A percentile compares a stretch with the other conserved stretches of the same genome.
phyloP scores from a whole-genome alignment of 2,329 filamentous ascomycete genomes.

The Leptographium flavum region DNA sequence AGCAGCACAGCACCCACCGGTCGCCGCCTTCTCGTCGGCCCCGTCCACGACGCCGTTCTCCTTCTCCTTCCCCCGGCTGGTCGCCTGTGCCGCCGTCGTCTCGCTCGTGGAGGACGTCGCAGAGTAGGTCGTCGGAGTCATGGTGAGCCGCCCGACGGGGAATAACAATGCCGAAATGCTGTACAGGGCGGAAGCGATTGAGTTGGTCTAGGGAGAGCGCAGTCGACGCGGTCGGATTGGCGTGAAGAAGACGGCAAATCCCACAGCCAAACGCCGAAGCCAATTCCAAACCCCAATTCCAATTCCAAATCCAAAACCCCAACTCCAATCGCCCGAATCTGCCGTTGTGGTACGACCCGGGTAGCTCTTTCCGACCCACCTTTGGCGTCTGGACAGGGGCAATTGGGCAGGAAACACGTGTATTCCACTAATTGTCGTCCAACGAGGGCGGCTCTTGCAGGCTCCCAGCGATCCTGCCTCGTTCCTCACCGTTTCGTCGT shows the following conservation, averaged over 20 bases:
- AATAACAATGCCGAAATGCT: no score
- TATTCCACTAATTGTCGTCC: background rate
- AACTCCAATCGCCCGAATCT: background rate
- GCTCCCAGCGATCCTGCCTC: background rate
- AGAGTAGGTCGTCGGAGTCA: background rate
- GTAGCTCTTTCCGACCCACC: constrained; percentile 6
- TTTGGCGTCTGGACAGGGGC: background rate
- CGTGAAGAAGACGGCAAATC: no score
- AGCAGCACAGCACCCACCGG: background rate
- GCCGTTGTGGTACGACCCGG: constrained; percentile 6
- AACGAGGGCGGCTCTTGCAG: background rate
- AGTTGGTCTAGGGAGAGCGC: no score
- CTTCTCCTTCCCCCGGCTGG: background rate
- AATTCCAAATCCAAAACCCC: background rate
- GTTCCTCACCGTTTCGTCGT: background rate
- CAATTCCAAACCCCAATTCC: no score
- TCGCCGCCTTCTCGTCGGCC: background rate
- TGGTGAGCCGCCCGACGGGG: background rate
- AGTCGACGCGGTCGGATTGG: no score
- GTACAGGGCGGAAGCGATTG: no score
- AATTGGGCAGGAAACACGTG: background rate
- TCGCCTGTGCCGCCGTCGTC: background rate
- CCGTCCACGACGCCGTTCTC: background rate
- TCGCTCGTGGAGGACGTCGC: constrained; percentile 1
- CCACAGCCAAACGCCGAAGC: no score